Evolutionary conservation across 2,329 filamentous ascomycete species (phyloP).

Genomic region (Fusarium sp.): DNA sequence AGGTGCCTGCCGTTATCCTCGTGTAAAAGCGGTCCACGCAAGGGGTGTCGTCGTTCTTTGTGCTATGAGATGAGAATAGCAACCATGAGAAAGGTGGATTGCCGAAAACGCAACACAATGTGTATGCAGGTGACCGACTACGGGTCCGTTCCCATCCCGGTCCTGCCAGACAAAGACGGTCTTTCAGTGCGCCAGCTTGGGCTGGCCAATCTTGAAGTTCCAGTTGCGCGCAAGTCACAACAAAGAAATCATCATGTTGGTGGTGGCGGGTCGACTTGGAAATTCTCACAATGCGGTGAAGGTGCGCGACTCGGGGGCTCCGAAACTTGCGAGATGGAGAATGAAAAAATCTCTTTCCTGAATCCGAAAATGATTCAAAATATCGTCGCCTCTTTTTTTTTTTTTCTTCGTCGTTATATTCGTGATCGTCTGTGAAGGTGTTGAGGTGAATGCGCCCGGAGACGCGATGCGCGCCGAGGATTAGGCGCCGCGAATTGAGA

Average conservation of each 20-base stretch:
- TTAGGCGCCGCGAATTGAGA: conserved; percentile 50
- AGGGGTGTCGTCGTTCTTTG: conserved; percentile 21
- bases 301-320: not conserved
- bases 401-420: conserved; percentile 33
- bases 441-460: conserved; percentile 39
- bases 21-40: conserved; percentile 2
- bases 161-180: conserved; percentile 18
- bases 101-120: conserved; percentile 16
- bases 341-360: not conserved
- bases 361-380: conserved; percentile 5
- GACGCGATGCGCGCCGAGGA: conserved; percentile 51
- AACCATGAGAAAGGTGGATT: conserved; percentile 24
- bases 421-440: conserved; percentile 41
- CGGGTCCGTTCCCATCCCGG: conserved; percentile 9
- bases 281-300: not conserved
- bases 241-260: conserved; percentile 46
- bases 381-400: conserved; percentile 2
- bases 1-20: conserved; percentile 9
- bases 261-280: conserved; percentile 27
- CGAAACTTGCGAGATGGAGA: not conserved
- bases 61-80: conserved; percentile 37
- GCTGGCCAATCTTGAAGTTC: conserved; percentile 35
- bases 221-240: conserved; percentile 29
- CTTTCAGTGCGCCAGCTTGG: conserved; percentile 13
- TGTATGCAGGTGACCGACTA: not conserved